These are phyloP conservation scores for Priceomyces medius DNA, from an alignment of 805 yeast genomes.

Conservation along the genomic window DNA sequence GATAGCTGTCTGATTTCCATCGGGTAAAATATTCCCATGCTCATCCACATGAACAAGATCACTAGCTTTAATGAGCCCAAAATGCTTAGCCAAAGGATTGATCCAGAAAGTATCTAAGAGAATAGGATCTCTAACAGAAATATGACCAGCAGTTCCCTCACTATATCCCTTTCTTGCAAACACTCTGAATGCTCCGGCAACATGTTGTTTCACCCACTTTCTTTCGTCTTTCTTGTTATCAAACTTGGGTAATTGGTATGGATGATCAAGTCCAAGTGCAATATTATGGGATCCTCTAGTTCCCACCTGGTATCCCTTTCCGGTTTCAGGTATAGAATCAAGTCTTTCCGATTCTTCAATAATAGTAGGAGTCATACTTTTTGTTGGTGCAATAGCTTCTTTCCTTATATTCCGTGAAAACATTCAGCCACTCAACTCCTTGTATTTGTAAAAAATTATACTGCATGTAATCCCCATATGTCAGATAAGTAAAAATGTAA, in stretches of 20 bases:
- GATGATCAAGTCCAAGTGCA: constrained; percentile 49
- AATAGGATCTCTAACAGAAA: constrained; percentile 80
- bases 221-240: constrained; percentile 49
- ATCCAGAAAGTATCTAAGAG: constrained; percentile 84
- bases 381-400: not conserved
- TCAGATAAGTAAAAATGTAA: no score
- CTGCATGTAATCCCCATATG: no score
- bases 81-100: constrained; percentile 83
- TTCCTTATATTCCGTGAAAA: not conserved
- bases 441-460: not conserved
- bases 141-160: constrained; percentile 85
- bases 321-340: not conserved
- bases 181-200: constrained; percentile 83
- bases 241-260: constrained; percentile 53
- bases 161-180: constrained; percentile 76
- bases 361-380: not conserved
- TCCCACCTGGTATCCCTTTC: constrained; percentile 41
- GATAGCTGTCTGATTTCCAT: constrained; percentile 38
- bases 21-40: constrained; percentile 36
- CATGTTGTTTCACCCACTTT: constrained; percentile 61
- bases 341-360: not conserved
- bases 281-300: constrained; percentile 61
- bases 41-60: constrained; percentile 42
- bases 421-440: not conserved
- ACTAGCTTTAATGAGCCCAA: constrained; percentile 40